phyloP scores from a whole-genome alignment of 2,329 filamentous ascomycete genomes.

The Dactylellina drechsleri region DNA sequence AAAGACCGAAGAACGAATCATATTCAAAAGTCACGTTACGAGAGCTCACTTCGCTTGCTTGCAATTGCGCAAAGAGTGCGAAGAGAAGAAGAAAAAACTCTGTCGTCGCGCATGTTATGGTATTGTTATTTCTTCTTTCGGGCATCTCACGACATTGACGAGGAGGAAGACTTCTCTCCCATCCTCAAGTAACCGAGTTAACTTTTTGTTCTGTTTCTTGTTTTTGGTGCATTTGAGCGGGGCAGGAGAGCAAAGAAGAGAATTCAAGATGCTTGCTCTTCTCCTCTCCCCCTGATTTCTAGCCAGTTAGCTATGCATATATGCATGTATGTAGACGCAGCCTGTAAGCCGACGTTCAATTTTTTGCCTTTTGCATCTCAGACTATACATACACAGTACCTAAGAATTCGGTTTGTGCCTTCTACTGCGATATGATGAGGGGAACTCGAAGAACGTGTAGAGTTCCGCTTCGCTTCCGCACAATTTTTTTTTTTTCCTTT shows the following conservation, averaged over 20 bases:
- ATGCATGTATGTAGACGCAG: conserved; percentile 51
- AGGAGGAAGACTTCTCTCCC: not conserved
- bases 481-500: conserved; percentile 2
- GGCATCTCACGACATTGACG: conserved; percentile 43
- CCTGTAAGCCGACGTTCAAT: conserved; percentile 49
- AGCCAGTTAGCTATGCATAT: conserved; percentile 55
- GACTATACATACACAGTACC: conserved; percentile 2
- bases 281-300: conserved; percentile 43
- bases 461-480: conserved; percentile 52
- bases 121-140: conserved; percentile 50
- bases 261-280: conserved; percentile 32
- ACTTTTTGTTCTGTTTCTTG: conserved; percentile 21
- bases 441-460: conserved; percentile 34
- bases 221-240: conserved; percentile 38
- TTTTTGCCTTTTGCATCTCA: conserved; percentile 49
- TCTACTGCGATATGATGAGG: conserved; percentile 18
- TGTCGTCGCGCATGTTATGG: conserved; percentile 37
- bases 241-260: conserved; percentile 18
- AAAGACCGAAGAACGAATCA: conserved; percentile 44
- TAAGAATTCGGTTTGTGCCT: too few relatives aligned
- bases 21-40: conserved; percentile 52
- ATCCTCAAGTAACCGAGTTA: not conserved
- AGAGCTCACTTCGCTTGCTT: conserved; percentile 45
- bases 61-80: not conserved
- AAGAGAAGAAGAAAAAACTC: conserved; percentile 21